Evolutionary conservation across 2,329 filamentous ascomycete species (phyloP).

Genomic region (Ciborinia camelliae): DNA sequence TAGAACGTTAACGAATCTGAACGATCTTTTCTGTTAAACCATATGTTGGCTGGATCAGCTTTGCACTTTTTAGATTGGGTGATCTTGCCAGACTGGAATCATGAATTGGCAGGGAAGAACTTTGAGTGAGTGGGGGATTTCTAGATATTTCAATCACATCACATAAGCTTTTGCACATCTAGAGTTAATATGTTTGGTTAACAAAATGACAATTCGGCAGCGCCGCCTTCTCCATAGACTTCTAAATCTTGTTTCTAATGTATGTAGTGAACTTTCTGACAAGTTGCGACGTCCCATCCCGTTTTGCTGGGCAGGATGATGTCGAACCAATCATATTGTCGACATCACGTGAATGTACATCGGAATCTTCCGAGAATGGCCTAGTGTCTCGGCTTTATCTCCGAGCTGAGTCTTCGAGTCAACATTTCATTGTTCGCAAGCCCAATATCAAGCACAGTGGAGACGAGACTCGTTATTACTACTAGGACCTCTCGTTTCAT

Average conservation of each 20-base stretch:
- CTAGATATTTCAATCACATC: neutral
- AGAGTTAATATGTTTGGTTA: neutral
- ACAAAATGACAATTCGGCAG: neutral
- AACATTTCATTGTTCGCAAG: neutral
- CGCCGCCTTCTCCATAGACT: neutral
- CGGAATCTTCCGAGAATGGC: neutral
- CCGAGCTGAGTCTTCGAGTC: neutral
- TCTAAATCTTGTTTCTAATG: no score
- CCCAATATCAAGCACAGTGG: no score
- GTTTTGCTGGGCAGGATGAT: no score
- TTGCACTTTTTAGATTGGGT: neutral
- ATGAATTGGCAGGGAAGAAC: neutral
- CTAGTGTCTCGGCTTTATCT: neutral
- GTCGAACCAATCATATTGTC: no score
- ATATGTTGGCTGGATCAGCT: neutral
- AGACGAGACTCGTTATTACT: no score
- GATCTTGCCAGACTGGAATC: neutral
- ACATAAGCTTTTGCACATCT: neutral
- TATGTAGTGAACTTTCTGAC: no score
- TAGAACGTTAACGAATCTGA: constrained; percentile 13
- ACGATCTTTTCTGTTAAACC: neutral
- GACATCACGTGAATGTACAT: neutral
- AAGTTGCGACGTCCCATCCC: no score
- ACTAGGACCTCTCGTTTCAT: no score
- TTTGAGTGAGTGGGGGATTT: neutral